Percentiles rank a stretch among this genome's conserved stretches.
Conservation (phyloP, 495 filamentous ascomycete genomes). For the Xylaria telfairii region DNA sequence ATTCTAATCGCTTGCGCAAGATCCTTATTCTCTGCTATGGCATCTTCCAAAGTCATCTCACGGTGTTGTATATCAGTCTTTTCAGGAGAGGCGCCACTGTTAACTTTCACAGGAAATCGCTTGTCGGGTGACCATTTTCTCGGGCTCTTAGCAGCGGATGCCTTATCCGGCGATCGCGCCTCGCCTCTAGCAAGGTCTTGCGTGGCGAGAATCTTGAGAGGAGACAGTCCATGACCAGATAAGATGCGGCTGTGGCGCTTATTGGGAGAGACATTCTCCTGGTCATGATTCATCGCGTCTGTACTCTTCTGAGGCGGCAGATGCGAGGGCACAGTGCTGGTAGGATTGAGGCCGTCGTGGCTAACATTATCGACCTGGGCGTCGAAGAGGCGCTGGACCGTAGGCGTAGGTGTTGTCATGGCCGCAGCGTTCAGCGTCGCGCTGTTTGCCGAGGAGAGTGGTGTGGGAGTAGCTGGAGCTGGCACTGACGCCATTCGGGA, state of each 20-base stretch:
- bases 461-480: constrained; percentile 16
- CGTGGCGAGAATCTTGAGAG: constrained; percentile 52
- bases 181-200: constrained; percentile 34
- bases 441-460: constrained; percentile 6
- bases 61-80: constrained; percentile 44
- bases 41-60: constrained; percentile 49
- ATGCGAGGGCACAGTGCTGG: neutral
- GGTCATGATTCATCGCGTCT: constrained; percentile 35
- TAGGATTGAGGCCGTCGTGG: neutral
- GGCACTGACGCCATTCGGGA: constrained; percentile 19
- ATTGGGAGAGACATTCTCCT: constrained; percentile 43
- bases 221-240: constrained; percentile 55
- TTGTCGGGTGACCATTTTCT: constrained; percentile 59
- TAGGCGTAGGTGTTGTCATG: constrained; percentile 13
- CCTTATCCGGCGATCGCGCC: constrained; percentile 30
- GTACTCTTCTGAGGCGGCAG: constrained; percentile 39
- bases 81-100: constrained; percentile 34
- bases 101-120: constrained; percentile 60
- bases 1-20: constrained; percentile 55
- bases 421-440: constrained; percentile 4
- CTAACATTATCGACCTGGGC: neutral
- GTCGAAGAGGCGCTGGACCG: constrained; percentile 16
- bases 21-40: constrained; percentile 47
- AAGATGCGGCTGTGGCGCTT: constrained; percentile 55
- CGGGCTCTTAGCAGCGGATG: constrained; percentile 45